A percentile compares a stretch with the other conserved stretches of the same genome.
These are phyloP conservation scores for Fagopyrum esculentum DNA, from an alignment of 148 eudicot genomes.

Conservation along the genomic window DNA sequence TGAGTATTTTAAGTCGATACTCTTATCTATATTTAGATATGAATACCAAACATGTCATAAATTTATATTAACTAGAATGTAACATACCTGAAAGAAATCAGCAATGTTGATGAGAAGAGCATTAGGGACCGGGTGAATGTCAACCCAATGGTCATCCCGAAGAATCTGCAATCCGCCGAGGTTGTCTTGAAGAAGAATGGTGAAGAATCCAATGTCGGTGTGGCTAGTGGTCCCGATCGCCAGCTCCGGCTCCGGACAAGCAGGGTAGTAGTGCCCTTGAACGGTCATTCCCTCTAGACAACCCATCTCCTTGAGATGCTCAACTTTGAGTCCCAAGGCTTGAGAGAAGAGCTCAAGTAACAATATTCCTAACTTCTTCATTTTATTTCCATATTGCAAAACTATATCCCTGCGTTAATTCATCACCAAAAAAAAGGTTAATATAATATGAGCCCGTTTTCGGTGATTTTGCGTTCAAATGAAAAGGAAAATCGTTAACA, in stretches of 20 bases:
- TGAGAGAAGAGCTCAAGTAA: not conserved
- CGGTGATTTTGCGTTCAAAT: no score
- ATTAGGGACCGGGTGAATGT: not conserved
- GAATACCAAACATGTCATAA: no score
- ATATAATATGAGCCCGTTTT: no score
- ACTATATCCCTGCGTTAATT: not conserved
- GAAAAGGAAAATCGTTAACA: no score
- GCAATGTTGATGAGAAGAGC: slow-evolving; percentile 10
- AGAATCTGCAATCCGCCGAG: slow-evolving; percentile 1
- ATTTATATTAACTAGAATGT: no score
- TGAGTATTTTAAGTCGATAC: no score
- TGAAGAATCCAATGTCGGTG: slow-evolving; percentile 3
- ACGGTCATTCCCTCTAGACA: not conserved
- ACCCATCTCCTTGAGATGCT: slow-evolving; percentile 2
- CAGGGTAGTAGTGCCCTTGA: slow-evolving; percentile 6
- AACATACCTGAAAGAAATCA: slow-evolving; percentile 8
- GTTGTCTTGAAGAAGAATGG: slow-evolving; percentile 4
- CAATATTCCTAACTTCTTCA: not conserved
- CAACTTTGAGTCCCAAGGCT: not conserved
- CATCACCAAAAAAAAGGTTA: no score
- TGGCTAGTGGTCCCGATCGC: slow-evolving; percentile 1
- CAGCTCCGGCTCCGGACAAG: slow-evolving; percentile 11
- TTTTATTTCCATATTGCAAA: not conserved
- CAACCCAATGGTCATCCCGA: not conserved
- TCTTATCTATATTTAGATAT: no score